Conservation (phyloP, 257 asterid species). For the Cruciata laevipes region DNA sequence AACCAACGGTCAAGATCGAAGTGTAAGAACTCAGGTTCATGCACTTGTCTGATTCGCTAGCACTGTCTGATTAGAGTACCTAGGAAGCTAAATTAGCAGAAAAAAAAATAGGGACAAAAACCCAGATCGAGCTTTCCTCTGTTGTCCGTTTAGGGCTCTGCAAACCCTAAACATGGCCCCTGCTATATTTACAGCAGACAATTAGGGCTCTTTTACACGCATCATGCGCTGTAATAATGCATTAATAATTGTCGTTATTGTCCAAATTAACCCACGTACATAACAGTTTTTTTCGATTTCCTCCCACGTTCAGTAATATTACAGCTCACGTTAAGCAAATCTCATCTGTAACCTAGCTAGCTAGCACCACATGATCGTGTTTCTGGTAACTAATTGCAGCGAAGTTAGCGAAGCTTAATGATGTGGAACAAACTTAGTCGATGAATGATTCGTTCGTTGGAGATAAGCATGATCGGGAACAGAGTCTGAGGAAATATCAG, state of each 20-base stretch:
- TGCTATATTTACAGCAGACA: slow-evolving; percentile 11
- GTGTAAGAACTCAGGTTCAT: neutral
- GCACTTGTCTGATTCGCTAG: neutral
- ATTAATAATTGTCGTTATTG: slow-evolving; percentile 16
- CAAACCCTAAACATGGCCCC: slow-evolving; percentile 52
- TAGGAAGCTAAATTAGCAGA: slow-evolving; percentile 1
- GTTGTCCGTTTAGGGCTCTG: slow-evolving; percentile 28
- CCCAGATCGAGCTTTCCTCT: slow-evolving; percentile 1
- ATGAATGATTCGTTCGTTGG: no score
- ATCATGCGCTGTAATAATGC: slow-evolving; percentile 18
- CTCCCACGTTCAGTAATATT: neutral
- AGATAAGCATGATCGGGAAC: neutral
- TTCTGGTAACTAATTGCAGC: no score
- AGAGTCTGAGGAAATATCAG: neutral
- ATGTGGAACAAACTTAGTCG: no score
- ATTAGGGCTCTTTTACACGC: slow-evolving; percentile 35
- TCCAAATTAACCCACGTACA: neutral
- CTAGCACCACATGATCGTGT: neutral
- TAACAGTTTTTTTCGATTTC: slow-evolving; percentile 10
- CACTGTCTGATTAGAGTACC: neutral
- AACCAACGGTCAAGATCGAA: neutral
- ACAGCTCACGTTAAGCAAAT: no score
- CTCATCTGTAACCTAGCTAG: neutral
- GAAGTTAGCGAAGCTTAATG: no score
- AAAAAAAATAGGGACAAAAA: neutral